phyloP scores from a whole-genome alignment of 2,329 filamentous ascomycete species.

The Colletotrichum acutatum region DNA sequence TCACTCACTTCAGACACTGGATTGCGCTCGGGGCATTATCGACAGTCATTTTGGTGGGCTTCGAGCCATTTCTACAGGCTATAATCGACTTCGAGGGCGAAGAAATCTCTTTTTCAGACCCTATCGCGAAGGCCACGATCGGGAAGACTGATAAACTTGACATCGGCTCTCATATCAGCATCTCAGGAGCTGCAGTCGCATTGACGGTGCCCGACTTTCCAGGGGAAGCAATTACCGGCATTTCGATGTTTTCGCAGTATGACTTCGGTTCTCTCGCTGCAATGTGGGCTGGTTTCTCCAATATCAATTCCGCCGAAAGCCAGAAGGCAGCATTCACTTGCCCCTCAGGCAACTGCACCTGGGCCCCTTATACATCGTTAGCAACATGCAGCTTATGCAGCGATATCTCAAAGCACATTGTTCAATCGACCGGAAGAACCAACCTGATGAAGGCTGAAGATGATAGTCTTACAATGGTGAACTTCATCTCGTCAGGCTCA shows the following conservation, averaged over 20 bases:
- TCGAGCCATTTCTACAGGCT: too few relatives aligned
- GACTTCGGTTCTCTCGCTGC: neutral
- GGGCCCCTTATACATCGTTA: neutral
- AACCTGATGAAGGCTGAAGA: neutral
- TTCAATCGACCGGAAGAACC: neutral
- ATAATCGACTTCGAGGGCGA: too few relatives aligned
- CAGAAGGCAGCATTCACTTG: neutral
- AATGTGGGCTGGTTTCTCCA: neutral
- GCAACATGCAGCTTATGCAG: neutral
- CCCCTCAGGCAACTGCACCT: neutral
- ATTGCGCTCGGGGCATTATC: too few relatives aligned
- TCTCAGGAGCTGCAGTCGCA: too few relatives aligned
- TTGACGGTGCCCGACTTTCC: too few relatives aligned
- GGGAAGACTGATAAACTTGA: too few relatives aligned
- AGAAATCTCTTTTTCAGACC: too few relatives aligned
- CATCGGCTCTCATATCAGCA: too few relatives aligned
- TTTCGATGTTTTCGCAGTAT: neutral
- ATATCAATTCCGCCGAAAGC: neutral
- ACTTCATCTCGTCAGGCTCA: neutral
- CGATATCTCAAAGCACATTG: neutral
- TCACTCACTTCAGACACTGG: too few relatives aligned
- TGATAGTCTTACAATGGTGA: neutral
- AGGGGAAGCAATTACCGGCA: too few relatives aligned
- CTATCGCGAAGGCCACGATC: too few relatives aligned
- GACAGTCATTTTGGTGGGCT: too few relatives aligned